A percentile compares a stretch with the other conserved stretches of the same genome.
These are phyloP conservation scores for Fraxinus dipetala DNA, from an alignment of 305 asterid species.

Conservation along the genomic window DNA sequence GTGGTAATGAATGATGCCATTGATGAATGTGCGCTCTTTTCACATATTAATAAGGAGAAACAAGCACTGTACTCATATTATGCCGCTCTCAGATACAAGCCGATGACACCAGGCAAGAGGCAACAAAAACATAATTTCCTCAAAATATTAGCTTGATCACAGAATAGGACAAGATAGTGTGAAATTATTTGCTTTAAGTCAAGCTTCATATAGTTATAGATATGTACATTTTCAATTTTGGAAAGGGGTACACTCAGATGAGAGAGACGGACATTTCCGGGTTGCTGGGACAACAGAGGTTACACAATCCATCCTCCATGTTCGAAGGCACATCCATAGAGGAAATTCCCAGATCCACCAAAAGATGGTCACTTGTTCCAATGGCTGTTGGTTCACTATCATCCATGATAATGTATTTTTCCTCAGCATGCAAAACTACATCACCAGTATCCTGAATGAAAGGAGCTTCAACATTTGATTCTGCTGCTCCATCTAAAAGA, in stretches of 20 bases:
- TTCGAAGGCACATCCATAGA: slow-evolving; percentile 29
- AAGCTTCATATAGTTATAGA: background rate
- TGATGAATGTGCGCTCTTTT: background rate
- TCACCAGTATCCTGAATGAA: slow-evolving; percentile 16
- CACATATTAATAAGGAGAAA: background rate
- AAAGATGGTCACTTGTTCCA: slow-evolving; percentile 23
- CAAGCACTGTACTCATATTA: background rate
- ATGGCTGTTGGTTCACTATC: slow-evolving; percentile 24
- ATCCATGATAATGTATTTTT: slow-evolving; percentile 23
- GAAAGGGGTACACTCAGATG: slow-evolving; percentile 30
- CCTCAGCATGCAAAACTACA: slow-evolving; percentile 13
- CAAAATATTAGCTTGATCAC: background rate
- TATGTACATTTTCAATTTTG: background rate
- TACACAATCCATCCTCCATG: slow-evolving; percentile 24
- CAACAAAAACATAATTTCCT: background rate
- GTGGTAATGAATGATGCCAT: background rate
- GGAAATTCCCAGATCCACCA: slow-evolving; percentile 43
- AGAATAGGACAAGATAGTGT: background rate
- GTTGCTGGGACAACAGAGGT: slow-evolving; percentile 27
- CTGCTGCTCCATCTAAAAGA: slow-evolving; percentile 48
- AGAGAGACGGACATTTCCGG: slow-evolving; percentile 42
- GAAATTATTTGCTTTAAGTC: background rate
- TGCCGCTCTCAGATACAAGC: background rate
- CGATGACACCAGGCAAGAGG: background rate
- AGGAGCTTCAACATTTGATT: slow-evolving; percentile 25